Conservation (phyloP, 495 filamentous ascomycete genomes). For the Hypomontagnella submonticulosa region DNA sequence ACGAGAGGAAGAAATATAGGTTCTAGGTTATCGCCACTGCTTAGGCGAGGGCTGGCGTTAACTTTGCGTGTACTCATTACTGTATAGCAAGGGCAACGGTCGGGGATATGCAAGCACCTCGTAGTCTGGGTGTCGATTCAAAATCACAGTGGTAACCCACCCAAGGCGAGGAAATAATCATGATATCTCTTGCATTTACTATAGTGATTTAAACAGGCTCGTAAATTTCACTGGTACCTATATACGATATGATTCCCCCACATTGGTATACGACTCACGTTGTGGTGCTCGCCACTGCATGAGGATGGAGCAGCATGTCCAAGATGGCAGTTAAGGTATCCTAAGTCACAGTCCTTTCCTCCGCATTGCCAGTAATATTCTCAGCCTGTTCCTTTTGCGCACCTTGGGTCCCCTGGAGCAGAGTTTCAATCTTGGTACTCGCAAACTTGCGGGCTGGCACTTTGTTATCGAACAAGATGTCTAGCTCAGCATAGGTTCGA, state of each 20-base stretch:
- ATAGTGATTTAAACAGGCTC: too few species aligned
- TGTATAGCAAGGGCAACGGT: constrained; percentile 27
- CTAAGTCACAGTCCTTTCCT: constrained; percentile 6
- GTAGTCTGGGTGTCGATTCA: constrained; percentile 8
- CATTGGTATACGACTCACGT: too few species aligned
- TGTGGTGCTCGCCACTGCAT: not conserved
- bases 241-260: too few species aligned
- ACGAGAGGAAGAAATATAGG: constrained; percentile 56
- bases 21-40: constrained; percentile 33
- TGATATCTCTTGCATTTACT: not conserved
- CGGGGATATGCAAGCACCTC: not conserved
- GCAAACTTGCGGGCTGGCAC: constrained; percentile 61
- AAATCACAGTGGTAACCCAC: not conserved
- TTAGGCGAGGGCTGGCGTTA: constrained; percentile 2
- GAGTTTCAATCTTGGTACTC: constrained; percentile 45
- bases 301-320: not conserved
- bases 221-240: too few species aligned
- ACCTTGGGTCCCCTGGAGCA: constrained; percentile 42
- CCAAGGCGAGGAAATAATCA: not conserved
- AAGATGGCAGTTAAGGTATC: too few species aligned
- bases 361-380: constrained; percentile 23
- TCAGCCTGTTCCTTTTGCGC: constrained; percentile 47
- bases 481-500: constrained; percentile 66
- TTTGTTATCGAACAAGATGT: constrained; percentile 66
- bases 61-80: constrained; percentile 25